Base-by-base conservation (phyloP, 2,329 filamentous ascomycete genomes). In the Fusarium agapanthi region DNA sequence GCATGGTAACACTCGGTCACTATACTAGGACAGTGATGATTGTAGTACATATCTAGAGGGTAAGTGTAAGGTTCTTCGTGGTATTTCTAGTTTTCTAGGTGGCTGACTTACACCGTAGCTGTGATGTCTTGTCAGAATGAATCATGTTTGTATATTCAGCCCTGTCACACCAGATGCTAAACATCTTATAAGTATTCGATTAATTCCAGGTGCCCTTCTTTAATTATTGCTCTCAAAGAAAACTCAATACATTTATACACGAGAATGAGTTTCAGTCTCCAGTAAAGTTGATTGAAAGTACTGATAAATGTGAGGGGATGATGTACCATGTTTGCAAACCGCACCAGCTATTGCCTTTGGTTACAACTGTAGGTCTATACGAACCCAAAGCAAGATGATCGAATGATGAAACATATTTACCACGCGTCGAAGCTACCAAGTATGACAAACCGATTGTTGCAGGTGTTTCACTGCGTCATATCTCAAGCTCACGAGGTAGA, bases 401-500 rank as follows among this genome's bases (percentile, higher is more conserved):
- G 32, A 57, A 26, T 16, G n/a, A 56, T 48, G 35, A 18, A 24
- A 35, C 20, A 28, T 16, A 11, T 30, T 45, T 48, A 12, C n/a
- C 26, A 35, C 28, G 26, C 11, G 41, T 62, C 41, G 24, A 35
- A 15, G 22, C 22, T 51, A 15, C 18, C 26, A 6, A 15, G 45
- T 51, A 30, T 45, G 43, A 45, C 37, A 53, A 57, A 16, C 30
- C 7, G 18, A 43, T n/a, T 28, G 12, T 30, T 26, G 28, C 20
- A 15, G 18, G 16, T 22, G 50, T 67, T 67, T 43, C 62, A 67
- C 54, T n/a, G 28, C 41, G 34, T 47, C 61, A 60, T 43, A 38
- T 48, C 43, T 37, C 15, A 30, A 37, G 37, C 28, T 43, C 26
- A 45, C 18, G 20, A 50, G 51, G 34, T 35, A 43, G 26, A 28